Conservation (phyloP, 2,329 filamentous ascomycete genomes). For the Rutstroemia sp. region DNA sequence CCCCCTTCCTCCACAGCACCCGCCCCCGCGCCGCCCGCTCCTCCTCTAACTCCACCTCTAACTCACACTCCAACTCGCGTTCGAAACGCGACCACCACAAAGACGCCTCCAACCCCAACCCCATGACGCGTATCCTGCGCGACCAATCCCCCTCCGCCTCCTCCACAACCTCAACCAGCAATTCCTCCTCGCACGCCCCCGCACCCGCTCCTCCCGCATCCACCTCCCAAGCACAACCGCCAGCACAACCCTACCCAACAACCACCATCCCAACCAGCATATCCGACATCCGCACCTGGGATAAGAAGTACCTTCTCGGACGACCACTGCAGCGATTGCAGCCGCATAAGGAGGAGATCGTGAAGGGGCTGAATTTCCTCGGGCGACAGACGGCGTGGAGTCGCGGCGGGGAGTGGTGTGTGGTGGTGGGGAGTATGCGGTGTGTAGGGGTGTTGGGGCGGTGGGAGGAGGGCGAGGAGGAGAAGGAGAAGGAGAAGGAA, state of each 20-base stretch:
- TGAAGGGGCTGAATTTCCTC: constrained; percentile 17
- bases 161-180: not conserved
- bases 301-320: constrained; percentile 20
- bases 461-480: constrained; percentile 9
- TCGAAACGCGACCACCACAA: not conserved
- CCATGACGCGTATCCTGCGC: not conserved
- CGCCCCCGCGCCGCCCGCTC: constrained; percentile 10
- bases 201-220: not conserved
- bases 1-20: constrained; percentile 19
- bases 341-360: constrained; percentile 21
- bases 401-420: constrained; percentile 25
- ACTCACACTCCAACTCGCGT: not conserved
- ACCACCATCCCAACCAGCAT: not conserved
- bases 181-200: not conserved
- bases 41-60: not conserved
- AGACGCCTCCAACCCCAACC: too few relatives aligned
- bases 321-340: constrained; percentile 11
- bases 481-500: not conserved
- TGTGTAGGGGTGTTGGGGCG: constrained; percentile 20
- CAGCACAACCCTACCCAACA: not conserved
- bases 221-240: not conserved
- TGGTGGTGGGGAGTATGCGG: constrained; percentile 25
- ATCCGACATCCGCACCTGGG: constrained; percentile 14
- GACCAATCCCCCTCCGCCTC: not conserved
- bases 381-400: constrained; percentile 28